Evolutionary conservation across 2,329 filamentous ascomycete species (phyloP), one percentile per base, ranked within the genome.

Genomic region (Cladosporium sp.): DNA sequence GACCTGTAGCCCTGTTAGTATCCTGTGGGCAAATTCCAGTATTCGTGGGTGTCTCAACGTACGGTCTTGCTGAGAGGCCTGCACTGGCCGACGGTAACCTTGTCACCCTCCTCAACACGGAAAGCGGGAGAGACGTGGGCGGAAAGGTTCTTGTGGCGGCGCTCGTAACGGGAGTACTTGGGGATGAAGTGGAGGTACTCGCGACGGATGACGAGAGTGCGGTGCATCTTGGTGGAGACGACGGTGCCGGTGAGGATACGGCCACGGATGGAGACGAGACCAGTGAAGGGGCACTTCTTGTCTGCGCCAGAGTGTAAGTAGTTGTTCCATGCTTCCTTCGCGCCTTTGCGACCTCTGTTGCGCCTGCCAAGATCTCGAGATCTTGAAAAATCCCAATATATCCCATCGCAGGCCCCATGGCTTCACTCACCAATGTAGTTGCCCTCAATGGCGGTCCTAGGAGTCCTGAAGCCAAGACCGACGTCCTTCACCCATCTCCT

Each of bases 261-360:
- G 80, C 94, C 94, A 84, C 94, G 94, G 85, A 99, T 99, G 69
- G 94, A 97, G 79, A 99, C 92, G 79, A 93, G 85, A 78, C 95
- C 95, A 72, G 91, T 96, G 89, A 99, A 99, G 71, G 94, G 94
- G 89, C 94, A 99, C 87, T 99, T 99, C 91, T 99, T 99, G 89
- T 99, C 94, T 96, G 75, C 73, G 24, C 25, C 48, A 56, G 17
- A 57, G 50, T 39, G 55, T 62, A 35, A 65, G 60, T 61, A 49
- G 55, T 44, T 57, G 55, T 42, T 34, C 44, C 24, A 37, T n/a
- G 6, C 8, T 13, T 32, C 25, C 55, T 17, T 20, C 36, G 36
- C 55, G 22, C 40, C 20, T 22, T n/a, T 39, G 28, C 24, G 5
- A 25, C 15, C n/a, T 28, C 37, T 59, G 17, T 59, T 34, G 50